phyloP scores from a whole-genome alignment of 768 basidiomycete species.

The Kwoniella heveanensis region DNA sequence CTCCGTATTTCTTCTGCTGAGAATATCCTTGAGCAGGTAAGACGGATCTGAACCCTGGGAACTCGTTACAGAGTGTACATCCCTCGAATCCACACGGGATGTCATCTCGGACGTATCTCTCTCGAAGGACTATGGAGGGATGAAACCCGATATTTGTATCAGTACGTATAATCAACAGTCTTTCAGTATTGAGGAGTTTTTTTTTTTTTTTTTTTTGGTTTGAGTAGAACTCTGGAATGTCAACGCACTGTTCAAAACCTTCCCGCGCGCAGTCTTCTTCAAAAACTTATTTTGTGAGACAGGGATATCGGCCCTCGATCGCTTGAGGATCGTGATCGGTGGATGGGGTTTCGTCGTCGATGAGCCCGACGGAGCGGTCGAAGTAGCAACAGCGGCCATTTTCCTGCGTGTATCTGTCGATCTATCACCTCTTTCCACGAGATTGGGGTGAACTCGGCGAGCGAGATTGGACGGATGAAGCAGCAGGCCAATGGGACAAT shows the following conservation, averaged over 20 bases:
- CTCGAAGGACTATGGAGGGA: slow-evolving; percentile 70
- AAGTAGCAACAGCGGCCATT: slow-evolving; percentile 27
- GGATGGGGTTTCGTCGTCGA: slow-evolving; percentile 40
- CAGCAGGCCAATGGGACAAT: no score
- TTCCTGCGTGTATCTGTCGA: not conserved
- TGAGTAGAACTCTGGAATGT: no score
- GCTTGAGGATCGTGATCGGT: slow-evolving; percentile 55
- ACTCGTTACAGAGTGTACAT: slow-evolving; percentile 66
- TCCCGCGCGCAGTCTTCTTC: slow-evolving; percentile 91
- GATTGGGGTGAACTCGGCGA: no score
- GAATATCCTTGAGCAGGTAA: slow-evolving; percentile 67
- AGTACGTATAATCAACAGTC: not conserved
- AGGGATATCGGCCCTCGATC: slow-evolving; percentile 50
- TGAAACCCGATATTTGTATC: not conserved
- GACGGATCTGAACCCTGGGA: slow-evolving; percentile 56
- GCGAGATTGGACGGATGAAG: no score
- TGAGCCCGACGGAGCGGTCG: slow-evolving; percentile 23
- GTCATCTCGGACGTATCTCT: slow-evolving; percentile 90
- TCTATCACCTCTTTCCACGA: no score
- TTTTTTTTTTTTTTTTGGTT: no score
- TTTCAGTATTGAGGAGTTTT: no score
- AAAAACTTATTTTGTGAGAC: slow-evolving; percentile 82
- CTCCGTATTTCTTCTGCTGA: slow-evolving; percentile 59
- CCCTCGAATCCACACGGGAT: slow-evolving; percentile 77
- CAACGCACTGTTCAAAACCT: slow-evolving; percentile 83